These are phyloP conservation scores for Candida anglica DNA, from an alignment of 805 yeast genomes.

Conservation along the genomic window DNA sequence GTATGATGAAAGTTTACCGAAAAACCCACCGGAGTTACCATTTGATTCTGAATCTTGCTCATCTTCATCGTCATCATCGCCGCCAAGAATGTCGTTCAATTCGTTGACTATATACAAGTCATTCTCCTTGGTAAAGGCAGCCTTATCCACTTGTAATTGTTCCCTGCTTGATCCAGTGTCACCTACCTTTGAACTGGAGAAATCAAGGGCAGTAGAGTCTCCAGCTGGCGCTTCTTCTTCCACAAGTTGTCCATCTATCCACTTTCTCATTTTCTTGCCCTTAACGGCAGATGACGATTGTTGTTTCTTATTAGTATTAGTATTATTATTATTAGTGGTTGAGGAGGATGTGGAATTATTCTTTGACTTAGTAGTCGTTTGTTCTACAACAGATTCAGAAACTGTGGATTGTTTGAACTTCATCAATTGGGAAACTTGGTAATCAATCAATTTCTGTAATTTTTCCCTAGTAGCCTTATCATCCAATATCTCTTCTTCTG, in stretches of 20 bases:
- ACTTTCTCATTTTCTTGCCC: conserved; percentile 38
- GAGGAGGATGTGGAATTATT: conserved; percentile 1
- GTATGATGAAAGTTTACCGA: conserved; percentile 31
- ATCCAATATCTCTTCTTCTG: conserved; percentile 17
- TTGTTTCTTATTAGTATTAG: conserved; percentile 8
- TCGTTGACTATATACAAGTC: conserved; percentile 39
- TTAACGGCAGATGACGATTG: conserved; percentile 6
- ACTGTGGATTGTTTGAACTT: conserved; percentile 21
- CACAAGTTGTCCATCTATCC: conserved; percentile 37
- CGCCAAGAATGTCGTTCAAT: conserved; percentile 34
- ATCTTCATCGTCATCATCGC: conserved; percentile 22
- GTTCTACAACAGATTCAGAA: no score
- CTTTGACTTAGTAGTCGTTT: conserved; percentile 1
- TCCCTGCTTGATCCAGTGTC: conserved; percentile 3
- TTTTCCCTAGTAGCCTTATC: conserved; percentile 15
- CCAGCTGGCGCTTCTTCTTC: conserved; percentile 16
- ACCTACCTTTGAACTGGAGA: conserved; percentile 14
- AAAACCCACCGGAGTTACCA: conserved; percentile 18
- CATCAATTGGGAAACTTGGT: conserved; percentile 35
- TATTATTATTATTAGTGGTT: conserved; percentile 5
- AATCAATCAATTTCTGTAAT: conserved; percentile 30
- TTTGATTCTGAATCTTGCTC: conserved; percentile 3
- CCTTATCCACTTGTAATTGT: conserved; percentile 18
- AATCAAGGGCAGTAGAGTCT: conserved; percentile 24
- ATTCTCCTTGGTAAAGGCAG: conserved; percentile 34